These are phyloP conservation scores for Soucietia sequanensis DNA, from an alignment of 805 yeast species.

Conservation along the genomic window DNA sequence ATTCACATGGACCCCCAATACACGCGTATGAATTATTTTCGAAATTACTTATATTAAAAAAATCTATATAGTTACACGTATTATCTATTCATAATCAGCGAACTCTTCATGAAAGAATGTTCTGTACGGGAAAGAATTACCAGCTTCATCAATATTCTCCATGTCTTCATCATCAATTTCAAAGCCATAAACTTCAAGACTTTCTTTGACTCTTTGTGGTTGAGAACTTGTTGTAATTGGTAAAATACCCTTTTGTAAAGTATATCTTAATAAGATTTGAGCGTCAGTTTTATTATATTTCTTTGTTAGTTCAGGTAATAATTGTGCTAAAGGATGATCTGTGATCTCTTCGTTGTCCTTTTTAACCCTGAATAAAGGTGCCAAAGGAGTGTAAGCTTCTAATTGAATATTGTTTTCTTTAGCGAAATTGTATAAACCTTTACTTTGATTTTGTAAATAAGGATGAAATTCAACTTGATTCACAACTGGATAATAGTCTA, in stretches of 20 bases:
- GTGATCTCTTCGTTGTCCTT: slow-evolving; percentile 37
- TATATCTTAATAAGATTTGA: slow-evolving; percentile 48
- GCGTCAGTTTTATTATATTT: slow-evolving; percentile 37
- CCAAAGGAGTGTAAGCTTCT: slow-evolving; percentile 72
- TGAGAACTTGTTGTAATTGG: slow-evolving; percentile 48
- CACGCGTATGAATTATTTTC: too few relatives aligned
- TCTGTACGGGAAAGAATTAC: slow-evolving; percentile 21
- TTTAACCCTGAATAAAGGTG: slow-evolving; percentile 54
- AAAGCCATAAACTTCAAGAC: slow-evolving; percentile 49
- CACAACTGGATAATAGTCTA: slow-evolving; percentile 53
- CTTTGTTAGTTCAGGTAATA: slow-evolving; percentile 31
- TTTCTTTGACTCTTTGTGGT: slow-evolving; percentile 37
- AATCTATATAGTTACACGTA: too few relatives aligned
- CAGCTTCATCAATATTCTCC: slow-evolving; percentile 20
- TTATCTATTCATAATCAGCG: slow-evolving; percentile 5
- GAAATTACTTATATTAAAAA: too few relatives aligned
- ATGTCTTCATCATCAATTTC: slow-evolving; percentile 50
- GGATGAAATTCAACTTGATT: slow-evolving; percentile 75
- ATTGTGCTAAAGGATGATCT: slow-evolving; percentile 22
- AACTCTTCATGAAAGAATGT: slow-evolving; percentile 16
- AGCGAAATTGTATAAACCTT: slow-evolving; percentile 54
- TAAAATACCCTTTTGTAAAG: slow-evolving; percentile 39
- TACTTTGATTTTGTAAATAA: slow-evolving; percentile 64
- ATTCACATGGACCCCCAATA: too few relatives aligned
- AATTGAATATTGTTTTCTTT: slow-evolving; percentile 49